phyloP scores from a whole-genome alignment of 805 yeast species.

The Vanderwaltozyma verrucispora region DNA sequence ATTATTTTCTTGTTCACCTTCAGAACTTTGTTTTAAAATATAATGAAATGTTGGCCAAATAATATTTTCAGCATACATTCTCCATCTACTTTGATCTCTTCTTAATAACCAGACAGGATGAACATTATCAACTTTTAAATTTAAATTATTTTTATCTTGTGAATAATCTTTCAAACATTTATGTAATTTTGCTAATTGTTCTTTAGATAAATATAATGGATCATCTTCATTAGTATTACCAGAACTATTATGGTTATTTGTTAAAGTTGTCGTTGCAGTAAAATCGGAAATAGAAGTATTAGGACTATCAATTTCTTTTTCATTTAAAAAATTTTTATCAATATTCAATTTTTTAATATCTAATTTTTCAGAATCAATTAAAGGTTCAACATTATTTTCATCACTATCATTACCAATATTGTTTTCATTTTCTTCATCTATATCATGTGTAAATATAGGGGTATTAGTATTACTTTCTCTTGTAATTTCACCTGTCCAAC shows the following conservation, averaged over 20 bases:
- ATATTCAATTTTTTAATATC: background rate
- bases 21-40: slow-evolving; percentile 65
- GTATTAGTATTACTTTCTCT: slow-evolving; percentile 4
- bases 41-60: slow-evolving; percentile 95
- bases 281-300: slow-evolving; percentile 3
- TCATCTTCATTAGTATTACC: slow-evolving; percentile 35
- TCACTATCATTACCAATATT: background rate
- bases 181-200: slow-evolving; percentile 37
- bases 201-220: slow-evolving; percentile 47
- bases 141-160: slow-evolving; percentile 36
- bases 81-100: slow-evolving; percentile 73
- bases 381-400: too few species aligned
- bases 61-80: slow-evolving; percentile 79
- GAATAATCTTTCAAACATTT: slow-evolving; percentile 32
- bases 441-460: background rate
- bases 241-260: too few species aligned
- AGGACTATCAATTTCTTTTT: background rate
- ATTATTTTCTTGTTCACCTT: slow-evolving; percentile 47
- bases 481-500: slow-evolving; percentile 88
- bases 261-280: too few species aligned
- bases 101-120: slow-evolving; percentile 88
- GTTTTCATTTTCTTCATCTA: background rate
- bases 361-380: too few species aligned
- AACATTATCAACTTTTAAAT: slow-evolving; percentile 33
- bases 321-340: slow-evolving; percentile 2